These are phyloP conservation scores for Citrus medica DNA, from an alignment of 345 rosid genomes.

Conservation along the genomic window DNA sequence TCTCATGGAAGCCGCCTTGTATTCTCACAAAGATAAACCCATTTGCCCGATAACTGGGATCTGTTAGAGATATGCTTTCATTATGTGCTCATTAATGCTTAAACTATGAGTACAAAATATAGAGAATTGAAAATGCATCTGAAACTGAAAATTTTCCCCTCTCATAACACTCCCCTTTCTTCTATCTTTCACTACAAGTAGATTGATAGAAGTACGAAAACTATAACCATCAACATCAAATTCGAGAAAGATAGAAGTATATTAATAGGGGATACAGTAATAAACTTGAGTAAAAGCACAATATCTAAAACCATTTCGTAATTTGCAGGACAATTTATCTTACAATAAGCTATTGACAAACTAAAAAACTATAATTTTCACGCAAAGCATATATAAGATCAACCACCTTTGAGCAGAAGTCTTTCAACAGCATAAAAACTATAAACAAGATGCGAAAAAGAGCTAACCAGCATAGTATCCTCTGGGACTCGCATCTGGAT, in stretches of 20 bases:
- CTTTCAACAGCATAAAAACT: background rate
- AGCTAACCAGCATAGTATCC: slow-evolving; percentile 65
- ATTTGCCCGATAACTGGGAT: slow-evolving; percentile 51
- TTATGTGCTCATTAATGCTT: background rate
- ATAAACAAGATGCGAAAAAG: background rate
- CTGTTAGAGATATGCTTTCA: slow-evolving; percentile 33
- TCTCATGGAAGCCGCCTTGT: slow-evolving; percentile 99
- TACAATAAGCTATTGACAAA: background rate
- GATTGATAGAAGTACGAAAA: background rate
- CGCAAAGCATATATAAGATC: background rate
- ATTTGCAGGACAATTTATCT: background rate
- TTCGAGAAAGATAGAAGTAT: background rate
- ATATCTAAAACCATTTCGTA: background rate
- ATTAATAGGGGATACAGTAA: background rate
- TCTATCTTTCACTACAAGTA: background rate
- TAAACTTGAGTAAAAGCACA: background rate
- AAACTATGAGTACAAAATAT: background rate
- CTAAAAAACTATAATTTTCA: background rate
- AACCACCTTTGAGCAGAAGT: background rate
- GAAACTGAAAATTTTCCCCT: background rate
- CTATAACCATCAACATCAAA: background rate
- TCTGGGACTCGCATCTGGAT: slow-evolving; percentile 89
- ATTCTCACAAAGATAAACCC: slow-evolving; percentile 87
- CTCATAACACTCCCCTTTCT: background rate
- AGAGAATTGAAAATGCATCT: background rate